Evolutionary conservation across 202 grass and related monocot species (phyloP).

Genomic region (Brachypodium distachyon): DNA sequence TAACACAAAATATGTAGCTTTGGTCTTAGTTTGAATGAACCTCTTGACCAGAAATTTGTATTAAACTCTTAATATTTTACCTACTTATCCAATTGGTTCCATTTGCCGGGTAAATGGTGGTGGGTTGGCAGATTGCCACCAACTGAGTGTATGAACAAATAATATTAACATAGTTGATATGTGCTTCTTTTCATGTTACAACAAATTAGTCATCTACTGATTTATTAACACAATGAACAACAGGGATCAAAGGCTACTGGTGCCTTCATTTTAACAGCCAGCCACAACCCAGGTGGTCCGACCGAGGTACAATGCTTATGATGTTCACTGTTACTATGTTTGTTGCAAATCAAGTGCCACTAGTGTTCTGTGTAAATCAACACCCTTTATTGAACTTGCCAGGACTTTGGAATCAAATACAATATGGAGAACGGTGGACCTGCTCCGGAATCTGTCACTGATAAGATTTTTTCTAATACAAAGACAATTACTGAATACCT

Average conservation of each 20-base stretch:
- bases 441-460: slow-evolving; percentile 93
- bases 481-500: slow-evolving; percentile 68
- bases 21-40: neutral
- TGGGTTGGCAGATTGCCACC: neutral
- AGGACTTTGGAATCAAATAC: slow-evolving; percentile 99
- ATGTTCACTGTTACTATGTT: slow-evolving; percentile 15
- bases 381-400: slow-evolving; percentile 17
- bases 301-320: slow-evolving; percentile 50
- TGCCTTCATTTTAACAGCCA: slow-evolving; percentile 88
- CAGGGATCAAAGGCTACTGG: slow-evolving; percentile 95
- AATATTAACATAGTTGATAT: neutral
- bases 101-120: neutral
- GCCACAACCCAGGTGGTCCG: slow-evolving; percentile 90
- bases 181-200: neutral
- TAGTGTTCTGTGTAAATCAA: neutral
- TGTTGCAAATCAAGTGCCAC: neutral
- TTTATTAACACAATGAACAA: slow-evolving; percentile 18
- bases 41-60: neutral
- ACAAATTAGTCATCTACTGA: slow-evolving; percentile 2
- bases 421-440: slow-evolving; percentile 99
- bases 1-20: neutral
- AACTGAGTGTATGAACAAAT: neutral
- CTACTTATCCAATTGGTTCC: neutral
- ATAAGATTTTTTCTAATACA: slow-evolving; percentile 82
- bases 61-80: neutral